Conservation (phyloP, 352 stramenopile species). For the Globisporangium paroecandrum region DNA sequence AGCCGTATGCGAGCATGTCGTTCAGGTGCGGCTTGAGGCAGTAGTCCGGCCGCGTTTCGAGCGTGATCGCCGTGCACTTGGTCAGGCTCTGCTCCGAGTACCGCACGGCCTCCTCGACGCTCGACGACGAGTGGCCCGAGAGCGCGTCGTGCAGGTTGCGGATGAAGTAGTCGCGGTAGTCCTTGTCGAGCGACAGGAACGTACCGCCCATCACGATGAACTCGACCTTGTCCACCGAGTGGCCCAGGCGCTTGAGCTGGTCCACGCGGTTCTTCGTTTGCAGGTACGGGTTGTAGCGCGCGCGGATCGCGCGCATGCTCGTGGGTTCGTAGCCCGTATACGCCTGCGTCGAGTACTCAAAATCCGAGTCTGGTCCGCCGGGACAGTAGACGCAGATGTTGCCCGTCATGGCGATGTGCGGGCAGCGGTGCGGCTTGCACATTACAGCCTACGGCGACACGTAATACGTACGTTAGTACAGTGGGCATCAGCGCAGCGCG, state of each 20-base stretch:
- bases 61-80: conserved; percentile 93
- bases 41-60: conserved; percentile 97
- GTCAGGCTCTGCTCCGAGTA: conserved; percentile 90
- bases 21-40: conserved; percentile 95
- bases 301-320: conserved; percentile 95
- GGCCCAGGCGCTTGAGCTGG: conserved; percentile 83
- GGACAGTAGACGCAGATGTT: conserved; percentile 98
- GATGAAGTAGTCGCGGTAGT: conserved; percentile 97
- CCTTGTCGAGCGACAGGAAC: conserved; percentile 92
- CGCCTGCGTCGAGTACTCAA: conserved; percentile 96
- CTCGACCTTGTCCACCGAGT: conserved; percentile 96
- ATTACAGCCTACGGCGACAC: conserved; percentile 83
- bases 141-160: conserved; percentile 95
- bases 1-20: conserved; percentile 96
- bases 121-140: conserved; percentile 89
- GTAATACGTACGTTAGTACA: neutral
- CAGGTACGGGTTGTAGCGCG: conserved; percentile 92
- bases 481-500: neutral
- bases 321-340: conserved; percentile 98
- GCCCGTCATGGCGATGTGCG: conserved; percentile 96
- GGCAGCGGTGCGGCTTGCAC: conserved; percentile 97
- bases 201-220: conserved; percentile 99
- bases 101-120: conserved; percentile 90
- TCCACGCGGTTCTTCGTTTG: conserved; percentile 93
- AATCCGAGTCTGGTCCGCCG: conserved; percentile 94